These are phyloP conservation scores for Backusella circina DNA, from an alignment of 192 early-diverging fungal species.

Conservation along the genomic window DNA sequence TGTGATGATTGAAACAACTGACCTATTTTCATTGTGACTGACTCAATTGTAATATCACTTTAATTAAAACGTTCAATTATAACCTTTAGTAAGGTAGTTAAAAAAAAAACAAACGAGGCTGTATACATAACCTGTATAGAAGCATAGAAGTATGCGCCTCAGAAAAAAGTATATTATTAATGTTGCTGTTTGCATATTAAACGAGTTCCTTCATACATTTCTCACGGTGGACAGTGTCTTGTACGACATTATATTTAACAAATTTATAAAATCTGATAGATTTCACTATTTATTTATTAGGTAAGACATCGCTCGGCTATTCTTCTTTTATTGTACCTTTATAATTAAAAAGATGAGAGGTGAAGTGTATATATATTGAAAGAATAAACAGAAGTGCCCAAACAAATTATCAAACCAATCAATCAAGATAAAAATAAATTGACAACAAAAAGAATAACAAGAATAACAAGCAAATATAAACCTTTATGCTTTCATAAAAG, in stretches of 20 bases:
- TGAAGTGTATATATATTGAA: background rate
- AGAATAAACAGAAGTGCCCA: background rate
- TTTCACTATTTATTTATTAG: background rate
- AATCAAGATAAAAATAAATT: background rate
- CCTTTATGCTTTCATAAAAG: background rate
- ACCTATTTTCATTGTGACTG: background rate
- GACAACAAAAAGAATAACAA: background rate
- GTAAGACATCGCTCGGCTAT: background rate
- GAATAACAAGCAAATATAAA: background rate
- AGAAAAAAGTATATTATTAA: background rate
- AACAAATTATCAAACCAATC: background rate
- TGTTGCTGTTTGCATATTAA: background rate
- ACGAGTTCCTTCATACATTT: background rate
- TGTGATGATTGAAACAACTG: background rate
- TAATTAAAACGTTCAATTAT: background rate
- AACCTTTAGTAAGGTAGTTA: background rate
- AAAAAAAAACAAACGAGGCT: background rate
- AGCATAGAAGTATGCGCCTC: background rate
- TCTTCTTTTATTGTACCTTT: background rate
- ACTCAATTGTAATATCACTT: background rate
- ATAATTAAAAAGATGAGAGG: background rate
- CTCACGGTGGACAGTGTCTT: background rate
- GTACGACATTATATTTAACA: background rate
- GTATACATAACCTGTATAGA: background rate
- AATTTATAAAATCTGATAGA: background rate